phyloP scores from a whole-genome alignment of 129 eudicot genomes.

The Helichrysum umbraculigerum region DNA sequence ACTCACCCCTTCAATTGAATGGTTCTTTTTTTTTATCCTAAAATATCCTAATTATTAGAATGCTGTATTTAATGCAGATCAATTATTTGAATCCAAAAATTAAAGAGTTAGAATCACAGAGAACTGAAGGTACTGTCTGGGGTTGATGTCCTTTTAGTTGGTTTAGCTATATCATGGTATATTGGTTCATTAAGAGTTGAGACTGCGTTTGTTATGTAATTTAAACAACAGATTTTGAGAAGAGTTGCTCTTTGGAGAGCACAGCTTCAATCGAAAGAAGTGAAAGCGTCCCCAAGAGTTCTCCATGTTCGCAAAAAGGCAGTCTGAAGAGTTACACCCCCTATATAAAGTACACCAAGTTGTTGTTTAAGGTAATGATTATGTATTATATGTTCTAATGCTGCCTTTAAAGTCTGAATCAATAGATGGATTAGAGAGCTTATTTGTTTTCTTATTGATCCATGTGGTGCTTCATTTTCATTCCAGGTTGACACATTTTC shows the following conservation, averaged over 20 bases:
- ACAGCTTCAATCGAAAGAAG: conserved; percentile 27
- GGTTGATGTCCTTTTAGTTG: not conserved
- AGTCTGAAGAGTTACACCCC: conserved; percentile 51
- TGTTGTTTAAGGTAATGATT: conserved; percentile 64
- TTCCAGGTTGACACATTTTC: conserved; percentile 96
- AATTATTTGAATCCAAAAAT: conserved; percentile 50
- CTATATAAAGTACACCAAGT: conserved; percentile 73
- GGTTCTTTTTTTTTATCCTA: conserved; percentile 11
- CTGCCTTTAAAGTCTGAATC: not conserved
- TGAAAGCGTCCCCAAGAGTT: conserved; percentile 39
- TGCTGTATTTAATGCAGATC: conserved; percentile 46
- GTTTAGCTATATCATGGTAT: not conserved
- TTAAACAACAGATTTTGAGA: conserved; percentile 41
- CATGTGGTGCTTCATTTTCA: conserved; percentile 22
- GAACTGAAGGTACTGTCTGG: conserved; percentile 38
- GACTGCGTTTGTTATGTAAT: conserved; percentile 12
- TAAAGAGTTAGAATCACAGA: conserved; percentile 63
- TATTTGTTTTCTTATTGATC: conserved; percentile 3
- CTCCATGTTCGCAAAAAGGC: conserved; percentile 30
- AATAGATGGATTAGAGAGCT: not conserved
- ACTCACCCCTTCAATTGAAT: not conserved
- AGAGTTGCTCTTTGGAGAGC: too few species aligned
- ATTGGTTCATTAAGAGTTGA: conserved; percentile 10
- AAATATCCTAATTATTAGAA: not conserved
- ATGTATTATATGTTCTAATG: not conserved